Conservation (phyloP, 2,329 filamentous ascomycete species). For the Fusarium bulbicola region DNA sequence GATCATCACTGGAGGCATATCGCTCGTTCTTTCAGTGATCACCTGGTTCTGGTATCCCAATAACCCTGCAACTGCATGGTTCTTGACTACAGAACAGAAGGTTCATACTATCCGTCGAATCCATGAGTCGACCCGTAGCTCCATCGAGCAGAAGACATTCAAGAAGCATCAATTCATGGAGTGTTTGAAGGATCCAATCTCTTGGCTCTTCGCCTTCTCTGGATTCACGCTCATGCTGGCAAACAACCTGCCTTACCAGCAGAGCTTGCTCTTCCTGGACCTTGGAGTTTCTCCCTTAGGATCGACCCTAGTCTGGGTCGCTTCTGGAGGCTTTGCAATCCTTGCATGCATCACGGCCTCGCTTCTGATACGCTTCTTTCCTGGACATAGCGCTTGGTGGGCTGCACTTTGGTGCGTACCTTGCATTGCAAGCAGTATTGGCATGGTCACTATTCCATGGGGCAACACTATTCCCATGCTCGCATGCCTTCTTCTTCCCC, state of each 20-base stretch:
- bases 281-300: neutral
- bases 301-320: neutral
- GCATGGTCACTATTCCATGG: neutral
- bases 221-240: neutral
- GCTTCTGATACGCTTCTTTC: conserved; percentile 23
- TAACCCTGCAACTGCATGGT: neutral
- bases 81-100: neutral
- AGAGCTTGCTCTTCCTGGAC: neutral
- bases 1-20: neutral
- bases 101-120: neutral
- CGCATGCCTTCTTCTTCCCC: neutral
- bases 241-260: neutral
- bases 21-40: neutral
- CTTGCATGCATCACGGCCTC: conserved; percentile 26
- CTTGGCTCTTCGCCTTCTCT: neutral
- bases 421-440: conserved; percentile 31
- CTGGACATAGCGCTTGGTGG: conserved; percentile 33
- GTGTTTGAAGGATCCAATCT: neutral
- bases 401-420: conserved; percentile 35
- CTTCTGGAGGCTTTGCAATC: neutral
- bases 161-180: neutral
- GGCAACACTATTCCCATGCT: neutral
- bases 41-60: conserved; percentile 4
- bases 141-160: neutral
- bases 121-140: neutral